Conservation (phyloP, 148 eudicot species). For the Camellia granthamiana region DNA sequence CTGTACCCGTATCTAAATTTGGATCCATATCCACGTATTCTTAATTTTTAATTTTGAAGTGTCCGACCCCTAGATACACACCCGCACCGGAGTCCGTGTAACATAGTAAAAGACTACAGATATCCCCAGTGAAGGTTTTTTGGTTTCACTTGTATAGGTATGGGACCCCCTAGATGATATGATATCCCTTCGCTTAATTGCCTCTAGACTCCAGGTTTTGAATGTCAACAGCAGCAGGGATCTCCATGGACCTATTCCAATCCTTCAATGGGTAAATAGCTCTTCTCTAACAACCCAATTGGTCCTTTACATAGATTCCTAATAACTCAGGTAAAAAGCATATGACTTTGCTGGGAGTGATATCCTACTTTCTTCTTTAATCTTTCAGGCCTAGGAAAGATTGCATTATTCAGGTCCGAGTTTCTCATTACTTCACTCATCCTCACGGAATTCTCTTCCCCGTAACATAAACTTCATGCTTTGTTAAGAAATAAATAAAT, state of each 20-base stretch:
- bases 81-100: no score
- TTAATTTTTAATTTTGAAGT: no score
- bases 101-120: not conserved
- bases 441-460: not conserved
- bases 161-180: not conserved
- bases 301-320: not conserved
- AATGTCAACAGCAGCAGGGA: not conserved
- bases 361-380: not conserved
- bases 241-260: constrained; percentile 1
- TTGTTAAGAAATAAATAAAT: not conserved
- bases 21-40: no score
- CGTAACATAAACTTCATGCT: not conserved
- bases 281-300: not conserved
- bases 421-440: not conserved
- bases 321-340: not conserved
- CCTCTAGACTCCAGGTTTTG: not conserved
- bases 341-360: not conserved
- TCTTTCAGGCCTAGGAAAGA: not conserved
- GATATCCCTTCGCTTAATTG: not conserved
- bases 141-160: not conserved
- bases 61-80: no score
- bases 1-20: no score
- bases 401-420: not conserved
- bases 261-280: not conserved
- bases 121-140: not conserved